Percentiles rank a stretch among this genome's conserved stretches.
Evolutionary conservation across 1,139 yeast genomes (phyloP).

Genomic region (Hansenula lynferdii): DNA sequence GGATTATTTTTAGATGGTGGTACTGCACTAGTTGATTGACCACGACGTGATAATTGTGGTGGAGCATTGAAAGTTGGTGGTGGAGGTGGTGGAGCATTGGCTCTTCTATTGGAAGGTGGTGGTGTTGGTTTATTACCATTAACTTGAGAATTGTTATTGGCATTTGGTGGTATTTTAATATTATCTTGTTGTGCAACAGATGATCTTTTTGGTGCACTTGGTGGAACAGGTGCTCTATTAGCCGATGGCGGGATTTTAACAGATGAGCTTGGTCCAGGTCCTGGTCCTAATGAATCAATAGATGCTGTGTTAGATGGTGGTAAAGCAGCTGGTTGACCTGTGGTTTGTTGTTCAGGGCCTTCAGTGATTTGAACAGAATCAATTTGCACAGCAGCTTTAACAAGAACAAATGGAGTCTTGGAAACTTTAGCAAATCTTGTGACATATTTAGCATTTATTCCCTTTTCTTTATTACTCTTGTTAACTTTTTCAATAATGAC

Average conservation of each 20-base stretch:
- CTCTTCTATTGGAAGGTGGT: too few relatives aligned
- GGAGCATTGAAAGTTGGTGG: not conserved
- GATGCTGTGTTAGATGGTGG: too few relatives aligned
- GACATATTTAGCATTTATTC: slow-evolving; percentile 3
- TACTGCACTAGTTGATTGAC: not conserved
- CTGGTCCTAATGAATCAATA: too few relatives aligned
- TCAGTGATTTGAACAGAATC: not conserved
- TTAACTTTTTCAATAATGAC: slow-evolving; percentile 11
- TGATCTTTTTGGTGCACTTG: too few relatives aligned
- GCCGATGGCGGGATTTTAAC: too few relatives aligned
- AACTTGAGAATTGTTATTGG: too few relatives aligned
- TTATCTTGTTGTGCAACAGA: too few relatives aligned
- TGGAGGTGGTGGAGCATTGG: not conserved
- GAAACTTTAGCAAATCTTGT: slow-evolving; percentile 13
- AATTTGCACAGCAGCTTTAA: slow-evolving; percentile 3
- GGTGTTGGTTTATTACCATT: too few relatives aligned
- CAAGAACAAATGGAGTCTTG: slow-evolving; percentile 10
- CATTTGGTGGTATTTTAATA: not conserved
- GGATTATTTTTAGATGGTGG: not conserved
- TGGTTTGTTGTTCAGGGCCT: too few relatives aligned
- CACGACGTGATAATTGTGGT: not conserved
- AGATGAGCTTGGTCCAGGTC: too few relatives aligned
- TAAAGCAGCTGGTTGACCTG: not conserved
- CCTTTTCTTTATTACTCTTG: slow-evolving; percentile 5
- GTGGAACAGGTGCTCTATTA: too few relatives aligned